Conservation (phyloP, 2,329 filamentous ascomycete genomes). For the Sarocladium brachiariae region DNA sequence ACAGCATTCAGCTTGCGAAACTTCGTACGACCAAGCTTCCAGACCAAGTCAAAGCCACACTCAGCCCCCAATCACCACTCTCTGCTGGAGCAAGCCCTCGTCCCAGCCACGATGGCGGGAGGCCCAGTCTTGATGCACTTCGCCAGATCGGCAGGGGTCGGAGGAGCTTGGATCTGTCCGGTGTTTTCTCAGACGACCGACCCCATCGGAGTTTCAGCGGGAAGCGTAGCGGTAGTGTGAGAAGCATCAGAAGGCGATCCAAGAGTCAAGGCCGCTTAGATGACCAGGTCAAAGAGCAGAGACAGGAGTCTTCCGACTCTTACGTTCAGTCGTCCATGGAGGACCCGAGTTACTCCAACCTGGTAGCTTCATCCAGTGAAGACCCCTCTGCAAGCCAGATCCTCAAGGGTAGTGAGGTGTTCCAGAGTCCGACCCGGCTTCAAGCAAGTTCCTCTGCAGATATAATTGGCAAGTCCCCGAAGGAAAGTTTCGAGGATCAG, state of each 20-base stretch:
- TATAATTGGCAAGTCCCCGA: constrained; percentile 5
- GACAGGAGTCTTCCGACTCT: constrained; percentile 58
- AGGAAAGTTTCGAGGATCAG: constrained; percentile 12
- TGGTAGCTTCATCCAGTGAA: constrained; percentile 62
- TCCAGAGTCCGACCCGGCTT: constrained; percentile 55
- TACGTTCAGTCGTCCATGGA: constrained; percentile 63
- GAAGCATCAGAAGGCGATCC: constrained; percentile 26
- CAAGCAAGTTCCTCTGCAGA: constrained; percentile 5
- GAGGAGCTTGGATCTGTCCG: constrained; percentile 47
- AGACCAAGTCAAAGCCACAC: constrained; percentile 55
- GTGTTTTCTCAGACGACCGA: constrained; percentile 32
- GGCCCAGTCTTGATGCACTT: constrained; percentile 46
- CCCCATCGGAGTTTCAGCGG: constrained; percentile 58
- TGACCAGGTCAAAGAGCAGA: constrained; percentile 24
- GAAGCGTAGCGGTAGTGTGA: constrained; percentile 24
- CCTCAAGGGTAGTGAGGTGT: constrained; percentile 77
- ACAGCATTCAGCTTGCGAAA: constrained; percentile 20
- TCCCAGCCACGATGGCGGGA: constrained; percentile 42
- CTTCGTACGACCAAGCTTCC: constrained; percentile 36
- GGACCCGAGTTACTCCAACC: constrained; percentile 65
- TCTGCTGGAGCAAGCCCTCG: constrained; percentile 42
- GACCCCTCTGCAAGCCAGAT: constrained; percentile 90
- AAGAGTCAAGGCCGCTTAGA: constrained; percentile 40
- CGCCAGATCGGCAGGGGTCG: constrained; percentile 32
- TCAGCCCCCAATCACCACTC: constrained; percentile 46